Base-by-base conservation (phyloP, 2,329 filamentous ascomycete species). In the Hortaea sp. region DNA sequence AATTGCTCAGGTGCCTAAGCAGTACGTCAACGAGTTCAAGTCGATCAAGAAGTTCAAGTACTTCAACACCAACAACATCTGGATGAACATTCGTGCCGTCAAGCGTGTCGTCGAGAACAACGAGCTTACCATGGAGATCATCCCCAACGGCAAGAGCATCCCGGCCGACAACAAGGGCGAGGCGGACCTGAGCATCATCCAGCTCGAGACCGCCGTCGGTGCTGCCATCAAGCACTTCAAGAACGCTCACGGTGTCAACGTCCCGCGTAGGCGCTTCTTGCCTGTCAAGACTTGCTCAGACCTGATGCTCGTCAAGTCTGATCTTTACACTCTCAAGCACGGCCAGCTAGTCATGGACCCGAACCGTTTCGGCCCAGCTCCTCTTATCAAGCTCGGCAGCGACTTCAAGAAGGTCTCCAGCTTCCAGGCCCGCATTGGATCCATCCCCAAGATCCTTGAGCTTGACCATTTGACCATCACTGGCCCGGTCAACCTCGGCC, bases 41-140 rank as follows among this genome's bases (percentile, higher is more conserved):
- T 95, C 89, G 42, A 98, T 98, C 79, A 98, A 98, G 84, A 98
- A 98, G 80, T 98, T 98, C 85, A 95, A 94, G 80, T 98, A 98
- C 82, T 98, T 98, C 84, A 98, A 98, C 82, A 98, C 92, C 72
- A 98, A 98, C 85, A 98, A 98, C 81, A 95, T 98, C 73, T 98
- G 92, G 92, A 85, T 98, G 78, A 95, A 95, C 75, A 79, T 95
- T 61, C 83, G 87, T 67, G 92, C 92, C 58, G 85, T 98, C 73
- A 97, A 97, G 84, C 89, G 92, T 51, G 88, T 98, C 45, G 92
- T 98, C 6, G 92, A 97, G 80, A 88, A 94, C 70, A 88, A 95
- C 68, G 90, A 97, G 76, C 83, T 98, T 45, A 86, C 89, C 73
- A 94, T 98, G 86, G 92, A 98, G 75, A 98, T 98, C 67, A 98